Conservation (phyloP, 148 eudicot genomes). For the Oxyria digyna region DNA sequence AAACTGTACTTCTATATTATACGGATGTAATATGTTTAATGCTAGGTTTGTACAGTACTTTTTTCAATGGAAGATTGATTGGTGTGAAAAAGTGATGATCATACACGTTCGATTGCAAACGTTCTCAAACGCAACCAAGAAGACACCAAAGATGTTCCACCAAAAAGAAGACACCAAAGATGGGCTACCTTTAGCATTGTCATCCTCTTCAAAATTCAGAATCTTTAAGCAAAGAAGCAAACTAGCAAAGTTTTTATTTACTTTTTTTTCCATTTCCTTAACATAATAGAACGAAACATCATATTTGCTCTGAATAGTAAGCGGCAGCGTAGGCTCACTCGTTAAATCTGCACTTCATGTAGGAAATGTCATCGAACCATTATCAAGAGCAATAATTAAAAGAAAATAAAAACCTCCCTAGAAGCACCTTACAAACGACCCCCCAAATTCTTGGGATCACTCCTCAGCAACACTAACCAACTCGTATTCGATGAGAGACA, state of each 20-base stretch:
- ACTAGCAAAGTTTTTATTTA: background rate
- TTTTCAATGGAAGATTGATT: too few species aligned
- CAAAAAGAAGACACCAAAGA: background rate
- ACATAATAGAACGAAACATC: background rate
- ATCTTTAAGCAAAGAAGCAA: background rate
- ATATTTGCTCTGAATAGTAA: background rate
- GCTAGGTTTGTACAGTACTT: too few species aligned
- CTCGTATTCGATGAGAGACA: slow-evolving; percentile 25
- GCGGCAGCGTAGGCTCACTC: background rate
- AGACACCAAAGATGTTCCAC: too few species aligned
- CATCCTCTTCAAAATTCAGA: background rate
- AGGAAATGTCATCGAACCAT: background rate
- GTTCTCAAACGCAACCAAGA: too few species aligned
- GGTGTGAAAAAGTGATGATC: too few species aligned
- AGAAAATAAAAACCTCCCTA: too few species aligned
- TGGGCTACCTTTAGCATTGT: background rate
- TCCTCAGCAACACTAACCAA: slow-evolving; percentile 22
- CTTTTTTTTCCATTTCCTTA: background rate
- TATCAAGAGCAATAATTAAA: too few species aligned
- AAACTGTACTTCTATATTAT: too few species aligned
- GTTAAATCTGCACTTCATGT: background rate
- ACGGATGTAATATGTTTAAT: too few species aligned
- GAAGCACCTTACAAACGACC: too few species aligned
- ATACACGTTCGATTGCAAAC: too few species aligned
- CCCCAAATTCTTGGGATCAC: background rate